These are phyloP conservation scores for Polytolypa hystricis DNA, from an alignment of 2,329 filamentous ascomycete species.

Conservation along the genomic window DNA sequence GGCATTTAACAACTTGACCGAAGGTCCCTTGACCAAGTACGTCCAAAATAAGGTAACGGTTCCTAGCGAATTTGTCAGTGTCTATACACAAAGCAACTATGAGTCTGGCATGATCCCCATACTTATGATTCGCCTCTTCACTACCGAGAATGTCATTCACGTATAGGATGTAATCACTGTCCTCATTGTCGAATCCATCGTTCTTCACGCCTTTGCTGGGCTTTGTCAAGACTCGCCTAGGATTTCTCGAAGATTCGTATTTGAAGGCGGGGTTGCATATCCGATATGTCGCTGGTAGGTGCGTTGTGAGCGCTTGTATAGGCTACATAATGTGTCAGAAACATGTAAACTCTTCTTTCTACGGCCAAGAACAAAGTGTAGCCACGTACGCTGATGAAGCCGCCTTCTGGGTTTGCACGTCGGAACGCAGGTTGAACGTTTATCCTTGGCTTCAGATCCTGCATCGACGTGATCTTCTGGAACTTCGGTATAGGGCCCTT, in stretches of 20 bases:
- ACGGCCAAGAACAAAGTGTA: constrained; percentile 3
- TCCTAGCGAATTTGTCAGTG: constrained; percentile 42
- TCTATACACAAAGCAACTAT: not conserved
- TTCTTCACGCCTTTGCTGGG: constrained; percentile 98
- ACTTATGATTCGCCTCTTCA: constrained; percentile 97
- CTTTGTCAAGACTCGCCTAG: constrained; percentile 88
- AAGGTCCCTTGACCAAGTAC: constrained; percentile 96
- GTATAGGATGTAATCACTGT: constrained; percentile 98
- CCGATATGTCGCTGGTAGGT: constrained; percentile 88
- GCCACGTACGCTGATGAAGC: constrained; percentile 81
- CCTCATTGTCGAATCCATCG: constrained; percentile 96
- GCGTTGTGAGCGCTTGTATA: constrained; percentile 85
- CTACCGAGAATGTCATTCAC: constrained; percentile 98
- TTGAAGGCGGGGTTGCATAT: constrained; percentile 98
- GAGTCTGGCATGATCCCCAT: constrained; percentile 33
- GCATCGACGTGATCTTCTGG: constrained; percentile 58
- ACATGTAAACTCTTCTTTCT: too few relatives aligned
- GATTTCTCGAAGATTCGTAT: constrained; percentile 95
- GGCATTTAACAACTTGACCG: constrained; percentile 96
- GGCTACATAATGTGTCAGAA: constrained; percentile 47
- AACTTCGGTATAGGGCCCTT: constrained; percentile 78
- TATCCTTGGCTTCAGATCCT: constrained; percentile 70
- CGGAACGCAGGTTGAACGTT: constrained; percentile 83
- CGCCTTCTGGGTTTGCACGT: constrained; percentile 88
- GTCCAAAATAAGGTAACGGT: constrained; percentile 92